phyloP scores from a whole-genome alignment of 2,329 filamentous ascomycete species.

The Malbranchea cinnamomea region DNA sequence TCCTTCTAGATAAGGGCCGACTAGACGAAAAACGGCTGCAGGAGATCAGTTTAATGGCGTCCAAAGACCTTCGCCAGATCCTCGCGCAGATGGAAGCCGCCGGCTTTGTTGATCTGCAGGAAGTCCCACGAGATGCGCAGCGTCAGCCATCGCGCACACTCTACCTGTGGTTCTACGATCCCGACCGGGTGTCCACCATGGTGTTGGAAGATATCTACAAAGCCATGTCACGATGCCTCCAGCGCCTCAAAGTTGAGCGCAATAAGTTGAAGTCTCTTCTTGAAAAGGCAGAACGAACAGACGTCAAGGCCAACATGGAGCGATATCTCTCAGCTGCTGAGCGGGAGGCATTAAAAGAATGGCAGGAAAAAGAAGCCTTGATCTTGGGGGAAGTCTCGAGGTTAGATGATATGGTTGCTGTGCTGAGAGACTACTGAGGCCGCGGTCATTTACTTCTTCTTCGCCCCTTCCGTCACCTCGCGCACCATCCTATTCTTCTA shows the following conservation, averaged over 20 bases:
- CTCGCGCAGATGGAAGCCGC: conserved; percentile 75
- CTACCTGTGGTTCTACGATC: conserved; percentile 85
- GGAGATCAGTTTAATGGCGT: conserved; percentile 65
- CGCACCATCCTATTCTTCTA: too few relatives aligned
- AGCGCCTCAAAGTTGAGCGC: conserved; percentile 64
- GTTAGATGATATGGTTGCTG: conserved; percentile 70
- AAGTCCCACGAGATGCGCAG: conserved; percentile 77
- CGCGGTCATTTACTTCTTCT: too few relatives aligned
- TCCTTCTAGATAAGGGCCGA: conserved; percentile 75
- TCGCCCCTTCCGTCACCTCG: too few relatives aligned
- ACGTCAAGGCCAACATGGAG: conserved; percentile 73
- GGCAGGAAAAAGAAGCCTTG: conserved; percentile 49
- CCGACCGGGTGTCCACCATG: conserved; percentile 52
- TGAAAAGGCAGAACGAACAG: conserved; percentile 66
- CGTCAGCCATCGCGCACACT: conserved; percentile 70
- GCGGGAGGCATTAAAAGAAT: conserved; percentile 50
- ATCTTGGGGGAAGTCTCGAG: conserved; percentile 64
- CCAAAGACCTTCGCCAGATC: conserved; percentile 69
- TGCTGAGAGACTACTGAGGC: conserved; percentile 65
- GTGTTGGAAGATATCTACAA: conserved; percentile 77
- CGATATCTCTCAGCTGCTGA: conserved; percentile 64
- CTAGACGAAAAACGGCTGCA: conserved; percentile 87
- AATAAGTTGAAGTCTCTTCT: conserved; percentile 57
- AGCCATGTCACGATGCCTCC: conserved; percentile 69
- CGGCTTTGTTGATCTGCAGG: conserved; percentile 81